phyloP scores from a whole-genome alignment of 1,284 basidiomycete species.

The Salmacisia buchloeana region DNA sequence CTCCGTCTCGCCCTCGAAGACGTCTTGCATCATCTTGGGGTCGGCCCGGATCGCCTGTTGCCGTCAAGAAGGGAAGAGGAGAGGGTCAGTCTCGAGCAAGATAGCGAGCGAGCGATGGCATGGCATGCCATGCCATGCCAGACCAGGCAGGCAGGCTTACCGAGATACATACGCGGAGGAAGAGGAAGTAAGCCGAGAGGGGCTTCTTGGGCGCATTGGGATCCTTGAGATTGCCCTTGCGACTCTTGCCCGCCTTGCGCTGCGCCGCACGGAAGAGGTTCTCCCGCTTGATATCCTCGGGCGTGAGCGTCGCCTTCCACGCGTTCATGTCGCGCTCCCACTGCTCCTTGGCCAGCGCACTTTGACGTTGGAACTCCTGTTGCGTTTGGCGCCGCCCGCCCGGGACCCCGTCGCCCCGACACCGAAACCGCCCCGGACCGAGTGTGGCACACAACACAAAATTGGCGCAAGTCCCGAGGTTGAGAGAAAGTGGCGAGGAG shows the following conservation, averaged over 20 bases:
- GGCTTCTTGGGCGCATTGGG: slow-evolving; percentile 96
- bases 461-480: no score
- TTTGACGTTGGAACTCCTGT: slow-evolving; percentile 52
- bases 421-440: no score
- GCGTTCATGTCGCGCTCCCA: slow-evolving; percentile 71
- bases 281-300: slow-evolving; percentile 89
- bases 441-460: no score
- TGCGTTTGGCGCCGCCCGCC: no score
- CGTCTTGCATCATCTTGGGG: slow-evolving; percentile 55
- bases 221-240: slow-evolving; percentile 91
- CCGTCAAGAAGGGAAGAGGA: not conserved
- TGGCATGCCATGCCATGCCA: not conserved
- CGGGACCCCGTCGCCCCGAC: no score
- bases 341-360: slow-evolving; percentile 75
- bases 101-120: not conserved
- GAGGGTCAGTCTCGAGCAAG: no score
- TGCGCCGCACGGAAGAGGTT: slow-evolving; percentile 85
- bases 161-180: slow-evolving; percentile 69
- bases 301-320: slow-evolving; percentile 83
- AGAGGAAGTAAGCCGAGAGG: slow-evolving; percentile 89
- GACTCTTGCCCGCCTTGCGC: slow-evolving; percentile 84
- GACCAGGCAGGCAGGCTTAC: not conserved
- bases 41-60: slow-evolving; percentile 38
- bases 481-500: no score
- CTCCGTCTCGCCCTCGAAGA: slow-evolving; percentile 88